These are phyloP conservation scores for Beauveria brongniartii DNA, from an alignment of 2,329 filamentous ascomycete species.

Conservation along the genomic window DNA sequence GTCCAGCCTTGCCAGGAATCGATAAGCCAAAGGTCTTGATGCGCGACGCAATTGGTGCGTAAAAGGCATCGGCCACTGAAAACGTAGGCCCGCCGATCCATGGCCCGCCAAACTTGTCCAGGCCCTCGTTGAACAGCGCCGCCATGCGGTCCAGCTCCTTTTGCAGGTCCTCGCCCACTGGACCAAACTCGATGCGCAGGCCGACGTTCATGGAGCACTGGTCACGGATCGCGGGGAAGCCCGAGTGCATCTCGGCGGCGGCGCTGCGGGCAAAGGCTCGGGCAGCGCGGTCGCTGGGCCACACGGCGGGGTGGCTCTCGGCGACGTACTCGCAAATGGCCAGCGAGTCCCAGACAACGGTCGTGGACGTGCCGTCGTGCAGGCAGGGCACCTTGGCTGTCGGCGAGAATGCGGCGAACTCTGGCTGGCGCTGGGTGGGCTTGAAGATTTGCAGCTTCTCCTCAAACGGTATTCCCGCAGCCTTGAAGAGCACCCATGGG, in stretches of 20 bases:
- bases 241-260: conserved; percentile 39
- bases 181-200: conserved; percentile 26
- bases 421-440: conserved; percentile 23
- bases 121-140: conserved; percentile 29
- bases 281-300: conserved; percentile 30
- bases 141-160: conserved; percentile 28
- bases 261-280: conserved; percentile 36
- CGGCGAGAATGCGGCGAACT: conserved; percentile 31
- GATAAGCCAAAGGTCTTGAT: conserved; percentile 29
- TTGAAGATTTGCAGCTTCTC: conserved; percentile 30
- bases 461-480: conserved; percentile 34
- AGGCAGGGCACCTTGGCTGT: conserved; percentile 35
- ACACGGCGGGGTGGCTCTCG: conserved; percentile 33
- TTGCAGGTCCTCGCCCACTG: conserved; percentile 22
- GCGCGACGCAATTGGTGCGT: conserved; percentile 32
- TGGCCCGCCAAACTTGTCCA: conserved; percentile 32
- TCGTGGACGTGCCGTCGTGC: conserved; percentile 20
- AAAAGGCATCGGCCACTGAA: conserved; percentile 33
- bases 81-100: conserved; percentile 32
- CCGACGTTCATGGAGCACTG: conserved; percentile 36
- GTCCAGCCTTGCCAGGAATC: conserved; percentile 21
- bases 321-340: conserved; percentile 40
- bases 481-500: conserved; percentile 36
- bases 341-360: conserved; percentile 38
- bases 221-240: conserved; percentile 32